These are phyloP conservation scores for Eutrema heterophyllum DNA, from an alignment of 345 rosid species.

Conservation along the genomic window DNA sequence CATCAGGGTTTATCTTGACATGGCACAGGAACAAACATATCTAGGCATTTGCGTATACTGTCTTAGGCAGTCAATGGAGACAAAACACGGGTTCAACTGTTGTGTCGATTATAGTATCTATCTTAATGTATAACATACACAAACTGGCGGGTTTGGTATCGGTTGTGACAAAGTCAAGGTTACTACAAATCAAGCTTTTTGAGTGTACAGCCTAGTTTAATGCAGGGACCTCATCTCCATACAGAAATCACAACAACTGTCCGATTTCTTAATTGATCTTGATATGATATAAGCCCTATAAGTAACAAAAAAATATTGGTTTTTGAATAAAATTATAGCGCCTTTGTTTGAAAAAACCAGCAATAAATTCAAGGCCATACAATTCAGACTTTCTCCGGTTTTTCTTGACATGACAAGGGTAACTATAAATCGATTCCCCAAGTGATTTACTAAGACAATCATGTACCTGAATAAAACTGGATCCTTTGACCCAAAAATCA, in stretches of 20 bases:
- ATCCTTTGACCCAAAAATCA: background rate
- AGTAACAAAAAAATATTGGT: background rate
- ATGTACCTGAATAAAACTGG: background rate
- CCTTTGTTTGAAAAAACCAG: constrained; percentile 4
- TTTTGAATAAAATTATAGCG: background rate
- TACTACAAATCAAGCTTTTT: background rate
- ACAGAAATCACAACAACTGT: background rate
- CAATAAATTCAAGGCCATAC: constrained; percentile 1
- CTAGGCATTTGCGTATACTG: background rate
- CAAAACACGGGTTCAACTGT: background rate
- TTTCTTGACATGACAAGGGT: background rate
- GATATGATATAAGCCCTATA: background rate
- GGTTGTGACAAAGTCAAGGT: constrained; percentile 2
- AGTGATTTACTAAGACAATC: background rate
- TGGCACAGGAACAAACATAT: background rate
- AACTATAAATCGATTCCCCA: background rate
- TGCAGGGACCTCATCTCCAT: background rate
- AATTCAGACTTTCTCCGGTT: background rate
- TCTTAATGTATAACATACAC: background rate
- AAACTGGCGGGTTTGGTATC: background rate
- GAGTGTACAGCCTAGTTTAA: background rate
- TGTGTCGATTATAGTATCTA: background rate
- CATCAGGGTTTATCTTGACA: background rate
- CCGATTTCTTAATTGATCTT: background rate
- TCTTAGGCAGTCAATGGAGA: background rate